Percentiles rank a stretch among this genome's conserved stretches.
These are phyloP conservation scores for Abelmoschus esculentus DNA, from an alignment of 345 rosid genomes.

Conservation along the genomic window DNA sequence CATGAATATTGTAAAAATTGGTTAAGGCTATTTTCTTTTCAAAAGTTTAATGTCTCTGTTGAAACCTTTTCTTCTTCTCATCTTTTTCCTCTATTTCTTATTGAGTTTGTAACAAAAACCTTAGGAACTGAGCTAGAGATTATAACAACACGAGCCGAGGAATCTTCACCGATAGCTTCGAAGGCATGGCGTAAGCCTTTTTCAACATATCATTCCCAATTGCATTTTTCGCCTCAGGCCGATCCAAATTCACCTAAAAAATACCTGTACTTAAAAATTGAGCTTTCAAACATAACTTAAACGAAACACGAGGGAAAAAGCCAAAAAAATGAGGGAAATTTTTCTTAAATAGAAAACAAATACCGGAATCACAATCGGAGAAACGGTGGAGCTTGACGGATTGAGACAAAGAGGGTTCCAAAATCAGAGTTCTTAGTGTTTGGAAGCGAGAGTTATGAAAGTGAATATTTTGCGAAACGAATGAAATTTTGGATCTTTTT, in stretches of 20 bases:
- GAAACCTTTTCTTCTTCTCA: too few species aligned
- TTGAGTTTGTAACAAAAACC: too few species aligned
- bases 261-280: constrained; percentile 42
- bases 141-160: constrained; percentile 59
- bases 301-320: neutral
- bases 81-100: too few species aligned
- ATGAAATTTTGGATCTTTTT: neutral
- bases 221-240: constrained; percentile 64
- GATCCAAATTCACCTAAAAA: constrained; percentile 61
- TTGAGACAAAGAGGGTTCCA: constrained; percentile 53
- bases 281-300: neutral
- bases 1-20: too few species aligned
- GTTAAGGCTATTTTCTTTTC: too few species aligned
- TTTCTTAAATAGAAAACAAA: neutral
- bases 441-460: constrained; percentile 20
- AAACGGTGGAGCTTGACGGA: constrained; percentile 55
- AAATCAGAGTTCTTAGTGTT: constrained; percentile 49
- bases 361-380: constrained; percentile 62
- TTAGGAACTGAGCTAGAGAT: constrained; percentile 67
- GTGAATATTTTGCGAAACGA: constrained; percentile 5
- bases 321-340: neutral
- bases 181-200: too few species aligned
- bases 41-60: too few species aligned
- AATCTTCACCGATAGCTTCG: constrained; percentile 39
- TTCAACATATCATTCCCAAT: constrained; percentile 73